Percentiles rank a stretch among this genome's conserved stretches.
Conservation (phyloP, 352 stramenopile genomes). For the Globisporangium splendens region DNA sequence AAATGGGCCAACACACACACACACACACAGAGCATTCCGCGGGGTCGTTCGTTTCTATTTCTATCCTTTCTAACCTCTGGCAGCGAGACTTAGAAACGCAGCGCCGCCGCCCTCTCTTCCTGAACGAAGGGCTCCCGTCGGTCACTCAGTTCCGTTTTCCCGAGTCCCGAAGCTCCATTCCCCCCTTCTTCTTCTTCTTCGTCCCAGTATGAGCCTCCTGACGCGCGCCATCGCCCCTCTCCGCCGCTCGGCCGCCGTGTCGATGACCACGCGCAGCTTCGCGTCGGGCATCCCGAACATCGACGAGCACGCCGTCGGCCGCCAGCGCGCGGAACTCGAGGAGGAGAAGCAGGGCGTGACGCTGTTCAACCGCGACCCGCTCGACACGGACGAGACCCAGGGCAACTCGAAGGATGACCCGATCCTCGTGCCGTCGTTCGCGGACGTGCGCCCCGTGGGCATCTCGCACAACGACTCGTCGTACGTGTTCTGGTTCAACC, state of each 20-base stretch:
- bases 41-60: conserved; percentile 15
- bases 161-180: conserved; percentile 6
- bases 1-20: neutral
- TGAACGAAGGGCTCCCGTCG: conserved; percentile 18
- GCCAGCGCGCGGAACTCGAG: conserved; percentile 74
- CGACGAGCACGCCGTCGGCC: conserved; percentile 76
- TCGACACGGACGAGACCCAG: conserved; percentile 83
- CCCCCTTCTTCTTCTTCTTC: neutral
- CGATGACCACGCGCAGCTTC: conserved; percentile 45
- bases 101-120: neutral
- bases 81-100: conserved; percentile 15
- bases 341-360: conserved; percentile 60
- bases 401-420: conserved; percentile 88
- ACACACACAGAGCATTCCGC: neutral
- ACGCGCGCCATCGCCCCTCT: conserved; percentile 52
- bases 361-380: conserved; percentile 80
- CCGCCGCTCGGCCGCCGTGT: conserved; percentile 28
- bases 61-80: conserved; percentile 11
- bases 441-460: conserved; percentile 64
- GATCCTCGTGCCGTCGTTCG: conserved; percentile 83
- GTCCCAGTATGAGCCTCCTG: conserved; percentile 39
- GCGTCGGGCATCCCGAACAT: conserved; percentile 71
- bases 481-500: conserved; percentile 87
- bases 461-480: conserved; percentile 88
- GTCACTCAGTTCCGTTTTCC: conserved; percentile 15